phyloP scores from a whole-genome alignment of 2,329 filamentous ascomycete species.

The Alternaria sp. region DNA sequence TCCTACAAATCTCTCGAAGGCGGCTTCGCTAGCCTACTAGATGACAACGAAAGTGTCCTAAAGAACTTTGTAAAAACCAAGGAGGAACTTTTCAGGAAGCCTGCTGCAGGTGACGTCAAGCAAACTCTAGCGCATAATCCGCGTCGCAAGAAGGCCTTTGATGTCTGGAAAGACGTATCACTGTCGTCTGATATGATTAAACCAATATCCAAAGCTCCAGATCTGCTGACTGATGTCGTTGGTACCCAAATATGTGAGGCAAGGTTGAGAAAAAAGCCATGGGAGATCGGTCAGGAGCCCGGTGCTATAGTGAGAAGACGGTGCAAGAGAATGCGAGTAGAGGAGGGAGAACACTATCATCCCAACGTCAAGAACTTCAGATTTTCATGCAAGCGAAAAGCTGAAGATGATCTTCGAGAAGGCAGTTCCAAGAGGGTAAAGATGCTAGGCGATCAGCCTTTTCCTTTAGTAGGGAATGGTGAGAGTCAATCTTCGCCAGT shows the following conservation, averaged over 20 bases:
- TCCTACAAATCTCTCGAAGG: neutral
- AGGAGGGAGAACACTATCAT: neutral
- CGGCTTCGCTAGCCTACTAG: neutral
- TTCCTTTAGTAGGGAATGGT: neutral
- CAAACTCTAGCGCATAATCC: too few species aligned
- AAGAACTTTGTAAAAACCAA: neutral
- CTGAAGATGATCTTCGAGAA: neutral
- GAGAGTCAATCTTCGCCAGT: neutral
- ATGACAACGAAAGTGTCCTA: neutral
- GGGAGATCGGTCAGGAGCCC: neutral
- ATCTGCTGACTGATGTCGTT: too few species aligned
- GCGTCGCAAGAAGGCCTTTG: neutral
- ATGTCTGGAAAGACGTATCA: neutral
- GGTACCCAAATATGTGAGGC: too few species aligned
- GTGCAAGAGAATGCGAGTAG: neutral
- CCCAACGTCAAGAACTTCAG: neutral
- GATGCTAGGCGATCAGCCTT: neutral
- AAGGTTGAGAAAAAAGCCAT: neutral
- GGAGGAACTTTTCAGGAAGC: neutral
- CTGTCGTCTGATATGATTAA: neutral
- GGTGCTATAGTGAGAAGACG: neutral
- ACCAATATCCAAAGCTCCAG: too few species aligned
- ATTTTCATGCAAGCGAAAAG: neutral
- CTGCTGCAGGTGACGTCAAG: too few species aligned
- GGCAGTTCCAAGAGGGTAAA: neutral